Percentiles rank a stretch among this genome's conserved stretches.
Conservation (phyloP, 2,329 filamentous ascomycete genomes). For the Plenodomus tracheiphilus region DNA sequence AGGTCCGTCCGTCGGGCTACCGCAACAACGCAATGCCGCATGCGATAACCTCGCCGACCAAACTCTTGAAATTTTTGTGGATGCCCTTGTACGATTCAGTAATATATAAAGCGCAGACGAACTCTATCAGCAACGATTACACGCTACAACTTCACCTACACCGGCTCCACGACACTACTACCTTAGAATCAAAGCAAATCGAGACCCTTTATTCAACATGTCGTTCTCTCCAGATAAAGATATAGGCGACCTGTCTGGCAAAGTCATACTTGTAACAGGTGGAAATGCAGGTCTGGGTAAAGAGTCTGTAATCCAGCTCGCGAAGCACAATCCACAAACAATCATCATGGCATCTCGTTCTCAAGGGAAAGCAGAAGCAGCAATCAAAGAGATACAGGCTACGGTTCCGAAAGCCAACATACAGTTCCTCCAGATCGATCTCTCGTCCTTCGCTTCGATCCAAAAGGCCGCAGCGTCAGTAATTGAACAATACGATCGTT, state of each 20-base stretch:
- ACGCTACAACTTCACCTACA: too few relatives aligned
- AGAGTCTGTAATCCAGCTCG: constrained; percentile 44
- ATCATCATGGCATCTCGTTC: constrained; percentile 49
- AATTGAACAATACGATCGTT: constrained; percentile 21
- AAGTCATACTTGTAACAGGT: constrained; percentile 26
- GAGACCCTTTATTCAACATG: constrained; percentile 11
- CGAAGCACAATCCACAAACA: constrained; percentile 44
- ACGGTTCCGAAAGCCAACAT: constrained; percentile 5
- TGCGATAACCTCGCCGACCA: too few relatives aligned
- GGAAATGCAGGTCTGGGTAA: constrained; percentile 51
- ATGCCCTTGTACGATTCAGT: too few relatives aligned
- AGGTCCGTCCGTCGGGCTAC: too few relatives aligned
- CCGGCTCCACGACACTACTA: too few relatives aligned
- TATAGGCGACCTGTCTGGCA: constrained; percentile 18
- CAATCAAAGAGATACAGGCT: constrained; percentile 10
- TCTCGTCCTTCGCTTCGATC: constrained; percentile 38
- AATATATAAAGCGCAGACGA: too few relatives aligned
- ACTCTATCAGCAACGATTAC: too few relatives aligned
- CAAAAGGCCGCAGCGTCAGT: constrained; percentile 35
- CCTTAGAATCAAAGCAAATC: too few relatives aligned
- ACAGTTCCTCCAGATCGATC: constrained; percentile 30
- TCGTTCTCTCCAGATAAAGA: constrained; percentile 15
- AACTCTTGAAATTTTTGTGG: too few relatives aligned
- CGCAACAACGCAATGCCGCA: too few relatives aligned
- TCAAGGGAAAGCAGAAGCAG: constrained; percentile 5